Percentiles rank a stretch among this genome's conserved stretches.
Conservation (phyloP, 495 filamentous ascomycete species). For the Lepidopterella palustris region DNA sequence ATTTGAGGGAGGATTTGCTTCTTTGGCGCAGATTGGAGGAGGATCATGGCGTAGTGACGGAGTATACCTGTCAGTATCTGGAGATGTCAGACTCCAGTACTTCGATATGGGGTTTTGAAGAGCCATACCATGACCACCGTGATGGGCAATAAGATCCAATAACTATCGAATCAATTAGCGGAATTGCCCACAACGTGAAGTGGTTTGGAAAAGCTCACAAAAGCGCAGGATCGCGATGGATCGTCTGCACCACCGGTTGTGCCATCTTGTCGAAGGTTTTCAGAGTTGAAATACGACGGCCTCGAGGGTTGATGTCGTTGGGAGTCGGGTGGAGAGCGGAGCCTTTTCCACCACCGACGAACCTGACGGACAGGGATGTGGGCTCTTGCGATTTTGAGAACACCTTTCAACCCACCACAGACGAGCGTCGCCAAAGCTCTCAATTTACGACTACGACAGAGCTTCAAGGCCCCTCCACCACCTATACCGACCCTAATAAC, state of each 20-base stretch:
- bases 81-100: background rate
- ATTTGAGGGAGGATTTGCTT: slow-evolving; percentile 66
- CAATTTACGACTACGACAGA: background rate
- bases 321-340: slow-evolving; percentile 10
- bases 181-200: background rate
- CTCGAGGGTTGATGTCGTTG: slow-evolving; percentile 7
- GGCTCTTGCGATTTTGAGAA: slow-evolving; percentile 12
- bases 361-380: slow-evolving; percentile 13
- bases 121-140: slow-evolving; percentile 82
- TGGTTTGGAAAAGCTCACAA: background rate
- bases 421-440: slow-evolving; percentile 2
- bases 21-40: slow-evolving; percentile 83
- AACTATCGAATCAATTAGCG: slow-evolving; percentile 47
- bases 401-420: slow-evolving; percentile 18
- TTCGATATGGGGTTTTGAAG: background rate
- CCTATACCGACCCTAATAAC: slow-evolving; percentile 25
- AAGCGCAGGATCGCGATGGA: slow-evolving; percentile 96
- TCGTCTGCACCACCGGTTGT: slow-evolving; percentile 81
- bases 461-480: slow-evolving; percentile 17
- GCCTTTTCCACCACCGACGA: slow-evolving; percentile 3
- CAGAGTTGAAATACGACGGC: background rate
- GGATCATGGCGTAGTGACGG: slow-evolving; percentile 86
- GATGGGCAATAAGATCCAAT: slow-evolving; percentile 97
- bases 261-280: slow-evolving; percentile 55
- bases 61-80: slow-evolving; percentile 92